A percentile compares a stretch with the other conserved stretches of the same genome.
phyloP scores from a whole-genome alignment of 148 eudicot species.

The Amaranthus hypochondriacus region DNA sequence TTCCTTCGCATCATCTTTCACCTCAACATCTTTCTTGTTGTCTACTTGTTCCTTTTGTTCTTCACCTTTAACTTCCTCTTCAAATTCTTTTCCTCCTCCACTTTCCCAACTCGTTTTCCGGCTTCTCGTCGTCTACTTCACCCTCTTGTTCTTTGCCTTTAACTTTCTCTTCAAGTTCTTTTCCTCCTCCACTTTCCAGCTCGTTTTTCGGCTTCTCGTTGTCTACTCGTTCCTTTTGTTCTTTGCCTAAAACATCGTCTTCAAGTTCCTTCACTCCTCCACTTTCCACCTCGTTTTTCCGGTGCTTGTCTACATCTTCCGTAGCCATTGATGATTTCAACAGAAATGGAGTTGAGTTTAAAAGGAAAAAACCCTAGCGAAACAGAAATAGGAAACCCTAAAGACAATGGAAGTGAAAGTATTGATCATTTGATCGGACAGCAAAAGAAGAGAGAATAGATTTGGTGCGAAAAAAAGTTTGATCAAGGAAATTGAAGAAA shows the following conservation, averaged over 20 bases:
- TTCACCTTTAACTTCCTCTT: neutral
- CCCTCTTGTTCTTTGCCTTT: too few species aligned
- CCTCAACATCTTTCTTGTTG: slow-evolving; percentile 8
- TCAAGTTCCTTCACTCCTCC: too few species aligned
- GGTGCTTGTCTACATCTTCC: slow-evolving; percentile 9
- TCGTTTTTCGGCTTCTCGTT: slow-evolving; percentile 14
- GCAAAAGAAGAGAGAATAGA: neutral
- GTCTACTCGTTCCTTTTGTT: neutral
- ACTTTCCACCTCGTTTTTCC: too few species aligned
- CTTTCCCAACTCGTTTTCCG: slow-evolving; percentile 22
- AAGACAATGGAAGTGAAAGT: neutral
- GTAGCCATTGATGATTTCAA: slow-evolving; percentile 26
- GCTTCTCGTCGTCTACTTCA: slow-evolving; percentile 3
- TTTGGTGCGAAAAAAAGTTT: neutral
- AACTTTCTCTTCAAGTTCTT: too few species aligned
- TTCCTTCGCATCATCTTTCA: neutral
- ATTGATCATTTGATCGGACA: neutral
- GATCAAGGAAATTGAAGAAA: neutral
- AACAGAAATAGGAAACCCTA: slow-evolving; percentile 18
- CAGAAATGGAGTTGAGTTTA: neutral
- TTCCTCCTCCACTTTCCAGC: slow-evolving; percentile 3
- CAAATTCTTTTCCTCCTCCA: neutral
- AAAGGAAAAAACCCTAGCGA: slow-evolving; percentile 1
- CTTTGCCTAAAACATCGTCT: too few species aligned
- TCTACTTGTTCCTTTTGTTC: neutral